Base-by-base conservation (phyloP, 192 early-diverging fungal genomes). In the Entomortierella chlamydospora region DNA sequence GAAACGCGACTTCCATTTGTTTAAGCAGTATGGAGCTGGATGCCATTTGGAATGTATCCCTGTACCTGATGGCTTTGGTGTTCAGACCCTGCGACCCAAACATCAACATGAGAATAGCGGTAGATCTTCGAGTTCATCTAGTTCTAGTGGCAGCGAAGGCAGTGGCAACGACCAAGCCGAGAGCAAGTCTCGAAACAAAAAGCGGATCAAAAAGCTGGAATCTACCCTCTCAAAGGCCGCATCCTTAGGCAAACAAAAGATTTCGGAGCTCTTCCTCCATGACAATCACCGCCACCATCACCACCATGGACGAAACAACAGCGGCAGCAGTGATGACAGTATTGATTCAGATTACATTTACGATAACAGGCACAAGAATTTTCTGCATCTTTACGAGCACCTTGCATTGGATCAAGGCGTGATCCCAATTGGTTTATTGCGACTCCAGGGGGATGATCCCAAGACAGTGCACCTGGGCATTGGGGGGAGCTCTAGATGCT, bases 401-500 rank as follows among this genome's bases (percentile, higher is more conserved):
- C 57, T 93, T 18, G 70, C 84, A 7, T 26, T 89, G 22, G 83
- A 87, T 42, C 83, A 83, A 41, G 89, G 86, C 0, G 79, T 89
- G 2, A 70, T 93, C 23, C 81, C 90, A 10, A 71, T 93, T 64
- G 90, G 90, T 1, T 28, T 88, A 8, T 59, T 83, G 45, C 34
- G 76, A 18, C 33, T 79, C 0, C 76, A 79, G n/a, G 76, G 76
- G 0, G 76, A 79, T 56, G 76, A 79, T 47, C 76, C 76, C 51
- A 79, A 70, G 67, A 79, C 57, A 5, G 87, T 67, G 61, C 83
- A 64, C 69, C 79, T 63, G 62, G 83, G 57, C 43, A 80, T 69
- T 49, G 72, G 56, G 53, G 82, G 63, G 65, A 85, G 29, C 84
- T 92, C 85, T 76, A 81, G 65, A 67, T 92, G 59, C 85, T 91